phyloP scores from a whole-genome alignment of 495 filamentous ascomycete genomes.

The Cercophora samala region DNA sequence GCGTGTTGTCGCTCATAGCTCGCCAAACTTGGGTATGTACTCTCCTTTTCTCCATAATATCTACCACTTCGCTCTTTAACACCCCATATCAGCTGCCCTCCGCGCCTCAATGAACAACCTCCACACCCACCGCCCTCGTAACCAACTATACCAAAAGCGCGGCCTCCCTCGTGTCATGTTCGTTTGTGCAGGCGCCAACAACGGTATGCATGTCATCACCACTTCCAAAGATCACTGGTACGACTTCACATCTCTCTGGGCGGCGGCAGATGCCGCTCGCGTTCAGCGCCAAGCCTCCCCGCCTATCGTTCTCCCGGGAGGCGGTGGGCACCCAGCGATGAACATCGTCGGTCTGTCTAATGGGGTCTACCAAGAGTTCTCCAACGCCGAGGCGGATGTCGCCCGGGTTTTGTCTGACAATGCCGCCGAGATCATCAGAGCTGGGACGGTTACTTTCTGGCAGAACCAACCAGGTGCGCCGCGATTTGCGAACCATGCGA shows the following conservation, averaged over 20 bases:
- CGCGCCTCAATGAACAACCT: background rate
- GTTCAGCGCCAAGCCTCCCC: background rate
- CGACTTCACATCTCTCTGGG: background rate
- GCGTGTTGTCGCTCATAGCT: background rate
- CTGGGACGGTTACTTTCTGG: background rate
- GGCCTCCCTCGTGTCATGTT: background rate
- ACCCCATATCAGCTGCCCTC: background rate
- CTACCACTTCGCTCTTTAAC: no score
- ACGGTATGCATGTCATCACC: background rate
- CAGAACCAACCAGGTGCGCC: background rate
- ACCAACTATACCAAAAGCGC: background rate
- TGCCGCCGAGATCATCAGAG: background rate
- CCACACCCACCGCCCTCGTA: background rate
- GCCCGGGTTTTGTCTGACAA: background rate
- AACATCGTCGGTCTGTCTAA: background rate
- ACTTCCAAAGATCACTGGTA: background rate
- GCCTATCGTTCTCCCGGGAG: background rate
- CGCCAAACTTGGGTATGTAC: background rate
- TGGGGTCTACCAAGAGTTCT: background rate
- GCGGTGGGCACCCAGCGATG: background rate
- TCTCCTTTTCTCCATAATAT: no score
- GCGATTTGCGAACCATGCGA: background rate
- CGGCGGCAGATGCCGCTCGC: background rate
- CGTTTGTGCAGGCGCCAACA: background rate
- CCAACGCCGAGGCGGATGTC: background rate